phyloP scores from a whole-genome alignment of 345 rosid genomes.

The Ricinus communis region DNA sequence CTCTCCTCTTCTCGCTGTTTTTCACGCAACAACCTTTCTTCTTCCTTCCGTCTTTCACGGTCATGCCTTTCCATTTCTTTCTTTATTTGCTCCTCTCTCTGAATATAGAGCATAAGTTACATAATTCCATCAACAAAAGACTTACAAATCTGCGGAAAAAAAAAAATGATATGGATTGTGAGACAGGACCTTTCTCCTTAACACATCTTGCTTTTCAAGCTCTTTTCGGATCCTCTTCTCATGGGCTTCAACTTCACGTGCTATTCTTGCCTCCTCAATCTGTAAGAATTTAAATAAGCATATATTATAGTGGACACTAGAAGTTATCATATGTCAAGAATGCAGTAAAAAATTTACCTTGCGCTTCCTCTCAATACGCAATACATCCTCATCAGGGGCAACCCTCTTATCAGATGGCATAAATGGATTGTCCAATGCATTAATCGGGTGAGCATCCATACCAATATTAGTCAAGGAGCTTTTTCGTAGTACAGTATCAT shows the following conservation, averaged over 20 bases:
- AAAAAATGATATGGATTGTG: not conserved
- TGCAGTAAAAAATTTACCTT: constrained; percentile 44
- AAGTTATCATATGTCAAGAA: not conserved
- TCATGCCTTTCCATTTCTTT: constrained; percentile 88
- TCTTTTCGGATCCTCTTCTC: constrained; percentile 83
- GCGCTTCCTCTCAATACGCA: constrained; percentile 65
- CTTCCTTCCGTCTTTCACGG: constrained; percentile 91
- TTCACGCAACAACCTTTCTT: constrained; percentile 84
- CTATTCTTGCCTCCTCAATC: constrained; percentile 85
- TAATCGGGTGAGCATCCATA: constrained; percentile 40
- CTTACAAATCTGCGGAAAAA: constrained; percentile 13
- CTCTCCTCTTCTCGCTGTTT: constrained; percentile 94
- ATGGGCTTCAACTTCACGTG: constrained; percentile 84
- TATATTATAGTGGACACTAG: not conserved
- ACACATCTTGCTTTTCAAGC: constrained; percentile 77
- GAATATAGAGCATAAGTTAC: constrained; percentile 19
- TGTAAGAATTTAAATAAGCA: constrained; percentile 30
- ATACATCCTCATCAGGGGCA: constrained; percentile 48
- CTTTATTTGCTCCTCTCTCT: constrained; percentile 81
- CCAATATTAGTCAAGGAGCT: constrained; percentile 36
- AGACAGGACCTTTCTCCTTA: constrained; percentile 72
- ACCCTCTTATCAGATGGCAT: constrained; percentile 48
- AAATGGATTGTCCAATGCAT: constrained; percentile 47
- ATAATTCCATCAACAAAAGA: constrained; percentile 9
- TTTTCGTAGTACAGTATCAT: constrained; percentile 45